phyloP scores from a whole-genome alignment of 257 asterid genomes.

The Scutellaria barbata region DNA sequence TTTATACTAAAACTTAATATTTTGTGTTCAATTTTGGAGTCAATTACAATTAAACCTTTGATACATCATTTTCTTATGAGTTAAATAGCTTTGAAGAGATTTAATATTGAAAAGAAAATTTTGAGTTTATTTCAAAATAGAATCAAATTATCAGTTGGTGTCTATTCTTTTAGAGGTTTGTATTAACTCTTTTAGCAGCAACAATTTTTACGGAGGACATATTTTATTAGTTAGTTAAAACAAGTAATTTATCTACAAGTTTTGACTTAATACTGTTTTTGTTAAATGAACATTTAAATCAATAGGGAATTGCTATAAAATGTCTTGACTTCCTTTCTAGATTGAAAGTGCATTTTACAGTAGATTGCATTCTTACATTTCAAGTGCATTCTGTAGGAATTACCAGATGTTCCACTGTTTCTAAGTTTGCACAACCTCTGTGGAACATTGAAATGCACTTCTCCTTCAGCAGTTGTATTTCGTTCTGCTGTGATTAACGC shows the following conservation, averaged over 20 bases:
- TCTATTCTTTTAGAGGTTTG: not conserved
- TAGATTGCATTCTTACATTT: not conserved
- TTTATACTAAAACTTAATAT: too few relatives aligned
- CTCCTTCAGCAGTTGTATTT: conserved; percentile 90
- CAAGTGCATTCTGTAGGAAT: conserved; percentile 59
- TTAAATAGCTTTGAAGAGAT: not conserved
- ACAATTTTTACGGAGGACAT: not conserved
- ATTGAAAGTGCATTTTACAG: too few relatives aligned
- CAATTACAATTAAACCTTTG: not conserved
- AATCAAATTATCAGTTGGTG: not conserved
- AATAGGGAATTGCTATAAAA: not conserved
- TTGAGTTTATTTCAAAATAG: not conserved
- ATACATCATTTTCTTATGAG: too few relatives aligned
- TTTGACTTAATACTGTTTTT: not conserved
- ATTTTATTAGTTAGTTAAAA: not conserved
- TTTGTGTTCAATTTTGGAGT: not conserved
- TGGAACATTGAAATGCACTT: conserved; percentile 87
- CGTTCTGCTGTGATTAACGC: conserved; percentile 98
- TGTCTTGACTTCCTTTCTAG: not conserved
- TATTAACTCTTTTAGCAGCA: not conserved
- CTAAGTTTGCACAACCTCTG: conserved; percentile 94
- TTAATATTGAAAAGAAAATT: too few relatives aligned
- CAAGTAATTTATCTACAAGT: too few relatives aligned
- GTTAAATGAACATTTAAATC: not conserved
- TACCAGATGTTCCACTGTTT: conserved; percentile 88